Evolutionary conservation across 495 filamentous ascomycete species (phyloP).

Genomic region (Penicillium ucsense): DNA sequence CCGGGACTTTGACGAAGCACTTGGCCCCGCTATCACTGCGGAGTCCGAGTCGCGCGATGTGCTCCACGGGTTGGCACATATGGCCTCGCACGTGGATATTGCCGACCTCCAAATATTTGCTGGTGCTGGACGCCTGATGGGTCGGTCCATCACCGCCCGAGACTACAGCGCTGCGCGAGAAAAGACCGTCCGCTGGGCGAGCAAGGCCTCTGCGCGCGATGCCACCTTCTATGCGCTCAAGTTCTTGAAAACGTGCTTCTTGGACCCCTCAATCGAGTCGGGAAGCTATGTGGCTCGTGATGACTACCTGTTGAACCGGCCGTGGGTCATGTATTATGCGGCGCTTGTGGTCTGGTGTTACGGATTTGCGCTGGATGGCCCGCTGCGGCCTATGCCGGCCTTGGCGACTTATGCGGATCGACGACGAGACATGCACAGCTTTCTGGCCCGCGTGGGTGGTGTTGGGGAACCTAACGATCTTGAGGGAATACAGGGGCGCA

Average conservation of each 20-base stretch:
- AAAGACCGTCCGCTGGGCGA: slow-evolving; percentile 80
- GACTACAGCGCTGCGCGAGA: slow-evolving; percentile 74
- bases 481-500: slow-evolving; percentile 63
- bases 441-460: slow-evolving; percentile 61
- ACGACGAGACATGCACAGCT: slow-evolving; percentile 68
- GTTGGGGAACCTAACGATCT: slow-evolving; percentile 77
- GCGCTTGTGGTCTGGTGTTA: slow-evolving; percentile 92
- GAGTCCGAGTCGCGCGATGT: slow-evolving; percentile 67
- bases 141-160: slow-evolving; percentile 70
- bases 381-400: slow-evolving; percentile 44
- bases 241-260: slow-evolving; percentile 71
- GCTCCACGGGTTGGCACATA: slow-evolving; percentile 87
- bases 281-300: slow-evolving; percentile 70
- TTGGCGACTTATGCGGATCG: slow-evolving; percentile 53
- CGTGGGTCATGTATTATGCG: slow-evolving; percentile 96
- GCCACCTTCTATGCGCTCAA: slow-evolving; percentile 89
- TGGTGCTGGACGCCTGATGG: slow-evolving; percentile 71
- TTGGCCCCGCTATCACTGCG: slow-evolving; percentile 40
- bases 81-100: slow-evolving; percentile 96
- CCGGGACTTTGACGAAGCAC: slow-evolving; percentile 76
- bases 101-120: slow-evolving; percentile 97
- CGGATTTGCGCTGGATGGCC: slow-evolving; percentile 82
- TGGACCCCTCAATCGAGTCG: slow-evolving; percentile 39
- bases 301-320: slow-evolving; percentile 82
- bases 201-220: slow-evolving; percentile 82